phyloP scores from a whole-genome alignment of 768 basidiomycete species.

The Austroboletus eburneus region DNA sequence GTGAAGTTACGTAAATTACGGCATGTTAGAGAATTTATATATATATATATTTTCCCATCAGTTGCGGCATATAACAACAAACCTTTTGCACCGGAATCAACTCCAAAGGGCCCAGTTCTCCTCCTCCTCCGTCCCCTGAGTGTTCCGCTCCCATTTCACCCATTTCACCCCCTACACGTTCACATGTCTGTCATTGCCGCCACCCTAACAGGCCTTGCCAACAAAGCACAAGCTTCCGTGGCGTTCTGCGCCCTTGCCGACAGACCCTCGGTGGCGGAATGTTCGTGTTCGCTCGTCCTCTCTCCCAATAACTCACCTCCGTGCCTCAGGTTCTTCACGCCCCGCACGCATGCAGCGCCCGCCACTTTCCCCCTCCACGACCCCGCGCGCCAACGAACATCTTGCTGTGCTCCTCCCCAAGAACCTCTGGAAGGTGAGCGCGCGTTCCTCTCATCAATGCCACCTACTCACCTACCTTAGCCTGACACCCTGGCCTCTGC shows the following conservation, averaged over 20 bases:
- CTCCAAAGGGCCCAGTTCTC: conserved; percentile 2
- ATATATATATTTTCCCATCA: conserved; percentile 24
- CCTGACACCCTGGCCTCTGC: conserved; percentile 55
- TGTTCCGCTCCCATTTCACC: conserved; percentile 7
- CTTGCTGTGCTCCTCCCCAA: conserved; percentile 71
- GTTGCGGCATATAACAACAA: conserved; percentile 26
- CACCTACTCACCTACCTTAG: conserved; percentile 32
- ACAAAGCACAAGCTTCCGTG: conserved; percentile 22
- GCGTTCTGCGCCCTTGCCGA: conserved; percentile 8
- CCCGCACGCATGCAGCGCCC: conserved; percentile 14
- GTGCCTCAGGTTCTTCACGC: conserved; percentile 19
- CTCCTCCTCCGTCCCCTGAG: not conserved
- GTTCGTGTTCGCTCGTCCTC: conserved; percentile 4
- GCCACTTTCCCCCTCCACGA: conserved; percentile 14
- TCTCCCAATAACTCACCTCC: not conserved
- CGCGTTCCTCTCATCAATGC: not conserved
- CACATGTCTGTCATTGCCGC: conserved; percentile 30
- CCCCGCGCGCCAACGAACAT: conserved; percentile 54
- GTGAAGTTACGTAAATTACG: conserved; percentile 17
- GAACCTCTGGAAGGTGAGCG: conserved; percentile 68
- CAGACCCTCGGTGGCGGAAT: conserved; percentile 15
- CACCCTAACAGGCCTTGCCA: conserved; percentile 26
- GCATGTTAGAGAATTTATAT: conserved; percentile 4
- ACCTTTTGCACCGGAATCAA: conserved; percentile 23
- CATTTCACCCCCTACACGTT: conserved; percentile 15